A percentile compares a stretch with the other conserved stretches of the same genome.
Evolutionary conservation across 352 stramenopile species (phyloP).

Genomic region (Pythium monospermum): DNA sequence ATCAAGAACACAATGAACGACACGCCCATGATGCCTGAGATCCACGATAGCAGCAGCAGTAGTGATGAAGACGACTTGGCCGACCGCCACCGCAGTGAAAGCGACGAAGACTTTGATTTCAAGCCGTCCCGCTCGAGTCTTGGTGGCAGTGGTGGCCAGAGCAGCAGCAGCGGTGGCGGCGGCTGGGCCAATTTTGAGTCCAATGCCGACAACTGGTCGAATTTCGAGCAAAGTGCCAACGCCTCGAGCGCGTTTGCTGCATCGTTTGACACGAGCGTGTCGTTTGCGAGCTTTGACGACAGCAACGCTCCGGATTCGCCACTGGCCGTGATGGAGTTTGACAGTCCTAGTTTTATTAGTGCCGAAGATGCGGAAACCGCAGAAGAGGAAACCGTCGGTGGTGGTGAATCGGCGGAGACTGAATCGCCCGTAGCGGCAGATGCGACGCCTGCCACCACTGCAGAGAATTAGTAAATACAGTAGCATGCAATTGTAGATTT

Average conservation of each 20-base stretch:
- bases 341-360: constrained; percentile 11
- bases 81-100: constrained; percentile 29
- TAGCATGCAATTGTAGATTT: too few species aligned
- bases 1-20: constrained; percentile 48
- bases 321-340: constrained; percentile 24
- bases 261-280: constrained; percentile 37
- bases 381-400: constrained; percentile 1
- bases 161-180: constrained; percentile 11
- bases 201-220: constrained; percentile 46
- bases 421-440: not conserved
- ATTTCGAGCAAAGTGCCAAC: constrained; percentile 47
- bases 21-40: constrained; percentile 74
- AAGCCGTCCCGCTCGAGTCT: constrained; percentile 15
- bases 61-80: constrained; percentile 77
- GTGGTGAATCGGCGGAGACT: not conserved
- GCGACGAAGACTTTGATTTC: constrained; percentile 32
- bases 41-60: constrained; percentile 85
- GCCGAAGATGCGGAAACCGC: too few species aligned
- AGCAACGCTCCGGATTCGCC: constrained; percentile 29
- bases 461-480: constrained; percentile 4
- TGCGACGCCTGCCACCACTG: not conserved
- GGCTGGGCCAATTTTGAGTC: constrained; percentile 69
- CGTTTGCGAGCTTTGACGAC: constrained; percentile 27
- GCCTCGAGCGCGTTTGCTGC: constrained; percentile 56
- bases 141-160: constrained; percentile 6